Conservation (phyloP, 192 early-diverging fungal genomes). For the Pilobolus umbonatus region DNA sequence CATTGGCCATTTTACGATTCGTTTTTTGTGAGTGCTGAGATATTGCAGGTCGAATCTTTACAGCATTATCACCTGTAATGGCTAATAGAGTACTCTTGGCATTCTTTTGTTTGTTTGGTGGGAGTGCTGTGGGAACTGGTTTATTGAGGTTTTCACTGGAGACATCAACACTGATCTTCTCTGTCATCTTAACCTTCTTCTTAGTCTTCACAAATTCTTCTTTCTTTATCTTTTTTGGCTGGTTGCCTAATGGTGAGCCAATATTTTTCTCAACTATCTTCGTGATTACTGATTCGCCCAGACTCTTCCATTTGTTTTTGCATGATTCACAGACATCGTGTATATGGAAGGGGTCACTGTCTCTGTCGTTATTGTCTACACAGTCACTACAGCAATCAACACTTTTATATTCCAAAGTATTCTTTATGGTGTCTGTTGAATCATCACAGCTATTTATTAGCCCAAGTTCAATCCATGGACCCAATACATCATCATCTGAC, state of each 20-base stretch:
- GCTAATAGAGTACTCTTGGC: background rate
- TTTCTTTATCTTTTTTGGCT: no score
- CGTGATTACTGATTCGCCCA: no score
- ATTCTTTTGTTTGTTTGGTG: background rate
- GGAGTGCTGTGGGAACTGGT: background rate
- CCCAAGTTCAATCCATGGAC: slow-evolving; percentile 23
- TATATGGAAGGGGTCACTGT: background rate
- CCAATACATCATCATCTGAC: slow-evolving; percentile 29
- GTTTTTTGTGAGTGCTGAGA: slow-evolving; percentile 13
- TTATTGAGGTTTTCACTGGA: background rate
- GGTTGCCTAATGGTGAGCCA: no score
- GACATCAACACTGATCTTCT: background rate
- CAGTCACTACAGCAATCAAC: background rate
- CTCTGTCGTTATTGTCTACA: background rate
- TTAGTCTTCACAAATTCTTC: no score
- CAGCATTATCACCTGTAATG: background rate
- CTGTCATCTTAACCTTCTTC: background rate
- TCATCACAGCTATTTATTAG: no score
- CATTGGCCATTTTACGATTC: slow-evolving; percentile 12
- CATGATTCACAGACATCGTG: no score
- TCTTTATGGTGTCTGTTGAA: no score
- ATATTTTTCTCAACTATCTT: no score
- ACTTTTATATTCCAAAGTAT: background rate
- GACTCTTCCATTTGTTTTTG: no score
- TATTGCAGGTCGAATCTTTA: slow-evolving; percentile 16